Evolutionary conservation across 352 stramenopile species (phyloP).

Genomic region (Phytopythium cucurbitacearum): DNA sequence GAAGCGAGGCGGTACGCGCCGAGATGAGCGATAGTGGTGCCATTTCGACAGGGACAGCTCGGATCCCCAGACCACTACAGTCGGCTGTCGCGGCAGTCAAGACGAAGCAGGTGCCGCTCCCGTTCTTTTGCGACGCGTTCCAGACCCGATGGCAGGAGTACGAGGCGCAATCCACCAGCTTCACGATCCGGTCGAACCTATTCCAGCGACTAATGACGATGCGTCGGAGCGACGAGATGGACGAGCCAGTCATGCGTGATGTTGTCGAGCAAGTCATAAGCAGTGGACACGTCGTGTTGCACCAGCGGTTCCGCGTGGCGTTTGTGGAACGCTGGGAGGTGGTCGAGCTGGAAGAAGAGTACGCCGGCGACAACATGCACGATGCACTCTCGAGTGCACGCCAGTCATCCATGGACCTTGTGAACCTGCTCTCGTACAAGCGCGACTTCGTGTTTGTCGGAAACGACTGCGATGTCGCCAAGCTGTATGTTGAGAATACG

Average conservation of each 20-base stretch:
- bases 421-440: conserved; percentile 86
- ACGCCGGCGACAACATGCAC: conserved; percentile 37
- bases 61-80: too few species aligned
- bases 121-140: conserved; percentile 40
- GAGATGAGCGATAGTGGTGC: too few species aligned
- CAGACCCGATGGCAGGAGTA: conserved; percentile 47
- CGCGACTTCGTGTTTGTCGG: conserved; percentile 78
- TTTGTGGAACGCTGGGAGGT: conserved; percentile 77
- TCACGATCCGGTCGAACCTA: conserved; percentile 46
- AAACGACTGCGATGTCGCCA: conserved; percentile 65
- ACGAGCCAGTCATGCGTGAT: conserved; percentile 47
- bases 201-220: conserved; percentile 42
- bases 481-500: conserved; percentile 75
- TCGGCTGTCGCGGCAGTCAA: conserved; percentile 1
- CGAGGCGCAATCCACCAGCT: conserved; percentile 47
- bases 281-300: conserved; percentile 53
- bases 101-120: conserved; percentile 28
- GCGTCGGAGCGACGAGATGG: conserved; percentile 33
- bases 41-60: too few species aligned
- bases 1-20: conserved; percentile 5
- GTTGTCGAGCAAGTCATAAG: conserved; percentile 49
- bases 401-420: conserved; percentile 79
- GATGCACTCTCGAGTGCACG: conserved; percentile 34
- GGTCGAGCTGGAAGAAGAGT: conserved; percentile 48
- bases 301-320: conserved; percentile 71